phyloP scores from a whole-genome alignment of 305 asterid genomes.

The Fraxinus angustifolia region DNA sequence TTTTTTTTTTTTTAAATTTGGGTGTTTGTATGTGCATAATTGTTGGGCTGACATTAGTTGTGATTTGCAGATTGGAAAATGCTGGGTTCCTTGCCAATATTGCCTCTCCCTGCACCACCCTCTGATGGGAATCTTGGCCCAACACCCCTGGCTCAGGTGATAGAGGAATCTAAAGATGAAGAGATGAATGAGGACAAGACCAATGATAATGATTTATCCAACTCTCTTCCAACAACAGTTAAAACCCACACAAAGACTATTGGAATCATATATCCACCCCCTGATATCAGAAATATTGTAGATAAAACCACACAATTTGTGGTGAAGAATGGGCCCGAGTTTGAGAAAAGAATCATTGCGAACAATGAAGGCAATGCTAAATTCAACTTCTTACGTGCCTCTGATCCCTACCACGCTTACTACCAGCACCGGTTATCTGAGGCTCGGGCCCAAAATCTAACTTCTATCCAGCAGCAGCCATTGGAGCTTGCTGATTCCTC shows the following conservation, averaged over 20 bases:
- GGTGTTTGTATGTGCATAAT: neutral
- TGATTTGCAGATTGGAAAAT: constrained; percentile 35
- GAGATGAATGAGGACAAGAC: constrained; percentile 33
- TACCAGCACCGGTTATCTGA: constrained; percentile 81
- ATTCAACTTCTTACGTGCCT: constrained; percentile 63
- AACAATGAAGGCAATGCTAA: constrained; percentile 84
- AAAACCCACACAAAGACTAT: constrained; percentile 80
- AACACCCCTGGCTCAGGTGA: constrained; percentile 53
- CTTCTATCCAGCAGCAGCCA: constrained; percentile 42
- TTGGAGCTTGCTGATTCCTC: constrained; percentile 35
- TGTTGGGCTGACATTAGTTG: constrained; percentile 3
- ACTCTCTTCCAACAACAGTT: constrained; percentile 50
- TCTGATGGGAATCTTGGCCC: constrained; percentile 72
- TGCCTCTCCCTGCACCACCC: constrained; percentile 83
- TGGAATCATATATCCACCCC: constrained; percentile 88
- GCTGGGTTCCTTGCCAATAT: constrained; percentile 61
- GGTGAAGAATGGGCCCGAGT: constrained; percentile 84
- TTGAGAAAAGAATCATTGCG: constrained; percentile 74
- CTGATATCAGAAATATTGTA: constrained; percentile 80
- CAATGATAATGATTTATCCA: constrained; percentile 24
- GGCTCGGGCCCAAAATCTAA: constrained; percentile 63
- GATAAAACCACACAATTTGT: constrained; percentile 87
- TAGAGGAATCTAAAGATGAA: constrained; percentile 35
- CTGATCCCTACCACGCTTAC: constrained; percentile 92
- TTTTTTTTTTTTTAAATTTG: neutral